Evolutionary conservation across 2,329 filamentous ascomycete species (phyloP).

Genomic region (Cordyceps cicadae): DNA sequence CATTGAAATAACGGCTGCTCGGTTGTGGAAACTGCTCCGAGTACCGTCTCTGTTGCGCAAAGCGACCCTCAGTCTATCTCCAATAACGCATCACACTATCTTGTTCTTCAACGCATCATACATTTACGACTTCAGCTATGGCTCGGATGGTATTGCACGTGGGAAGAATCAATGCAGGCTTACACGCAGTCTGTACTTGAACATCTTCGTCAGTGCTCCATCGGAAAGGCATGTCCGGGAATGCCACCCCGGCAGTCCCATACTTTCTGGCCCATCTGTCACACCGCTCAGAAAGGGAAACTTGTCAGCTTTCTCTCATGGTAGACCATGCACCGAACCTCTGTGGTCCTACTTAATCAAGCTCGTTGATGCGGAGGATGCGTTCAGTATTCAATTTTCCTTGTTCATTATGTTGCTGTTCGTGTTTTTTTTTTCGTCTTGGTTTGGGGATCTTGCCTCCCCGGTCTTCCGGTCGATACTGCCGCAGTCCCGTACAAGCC

Average conservation of each 20-base stretch:
- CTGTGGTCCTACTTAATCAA: background rate
- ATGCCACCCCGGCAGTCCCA: background rate
- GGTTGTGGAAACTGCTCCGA: background rate
- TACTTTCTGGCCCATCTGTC: background rate
- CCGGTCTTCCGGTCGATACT: conserved; percentile 11
- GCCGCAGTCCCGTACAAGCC: background rate
- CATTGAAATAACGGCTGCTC: background rate
- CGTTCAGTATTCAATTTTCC: conserved; percentile 6
- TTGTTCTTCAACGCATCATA: conserved; percentile 34
- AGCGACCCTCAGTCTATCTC: background rate
- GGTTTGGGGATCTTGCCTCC: conserved; percentile 16
- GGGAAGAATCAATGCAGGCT: background rate
- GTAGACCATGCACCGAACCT: conserved; percentile 1
- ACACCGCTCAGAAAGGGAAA: background rate
- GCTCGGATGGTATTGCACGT: conserved; percentile 28
- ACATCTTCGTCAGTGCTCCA: background rate
- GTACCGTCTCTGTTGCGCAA: background rate
- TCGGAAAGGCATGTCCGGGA: conserved; percentile 12
- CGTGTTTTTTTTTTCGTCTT: conserved; percentile 17
- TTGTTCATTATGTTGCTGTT: conserved; percentile 21
- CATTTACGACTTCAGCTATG: conserved; percentile 29
- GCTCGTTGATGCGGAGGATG: conserved; percentile 7
- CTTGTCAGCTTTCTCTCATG: background rate
- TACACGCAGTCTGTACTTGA: background rate
- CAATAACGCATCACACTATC: conserved; percentile 28